Evolutionary conservation across 208 protist species (phyloP).

Genomic region (Trypanosoma melophagium): DNA sequence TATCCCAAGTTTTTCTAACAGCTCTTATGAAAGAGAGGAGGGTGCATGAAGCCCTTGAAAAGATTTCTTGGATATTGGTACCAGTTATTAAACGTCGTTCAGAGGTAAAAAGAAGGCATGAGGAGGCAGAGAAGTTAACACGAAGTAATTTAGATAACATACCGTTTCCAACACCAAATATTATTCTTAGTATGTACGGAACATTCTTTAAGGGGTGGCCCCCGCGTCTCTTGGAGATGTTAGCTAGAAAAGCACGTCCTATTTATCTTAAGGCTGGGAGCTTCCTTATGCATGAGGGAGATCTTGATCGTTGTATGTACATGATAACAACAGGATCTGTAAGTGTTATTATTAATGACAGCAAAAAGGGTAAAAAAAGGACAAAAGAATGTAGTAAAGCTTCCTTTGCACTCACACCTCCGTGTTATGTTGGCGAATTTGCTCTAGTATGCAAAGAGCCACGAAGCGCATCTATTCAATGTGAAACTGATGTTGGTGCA

Average conservation of each 20-base stretch:
- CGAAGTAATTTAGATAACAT: constrained; percentile 60
- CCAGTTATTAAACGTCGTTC: constrained; percentile 69
- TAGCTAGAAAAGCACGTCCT: constrained; percentile 62
- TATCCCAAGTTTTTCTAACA: constrained; percentile 84
- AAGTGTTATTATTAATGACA: constrained; percentile 70
- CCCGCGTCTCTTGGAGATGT: constrained; percentile 56
- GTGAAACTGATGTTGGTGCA: constrained; percentile 80
- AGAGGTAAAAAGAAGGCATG: constrained; percentile 35
- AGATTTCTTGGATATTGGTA: constrained; percentile 60
- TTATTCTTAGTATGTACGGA: constrained; percentile 83
- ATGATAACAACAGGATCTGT: constrained; percentile 80
- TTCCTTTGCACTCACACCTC: constrained; percentile 65
- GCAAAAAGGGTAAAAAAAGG: constrained; percentile 67
- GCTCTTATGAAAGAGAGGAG: constrained; percentile 76
- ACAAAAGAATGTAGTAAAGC: constrained; percentile 75
- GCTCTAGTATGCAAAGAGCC: constrained; percentile 88
- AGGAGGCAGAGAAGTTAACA: constrained; percentile 44
- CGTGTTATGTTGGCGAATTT: constrained; percentile 89
- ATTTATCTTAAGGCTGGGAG: constrained; percentile 54
- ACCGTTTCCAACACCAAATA: constrained; percentile 66
- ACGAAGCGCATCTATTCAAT: constrained; percentile 80
- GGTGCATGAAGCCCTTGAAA: constrained; percentile 69
- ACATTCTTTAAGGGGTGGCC: constrained; percentile 87
- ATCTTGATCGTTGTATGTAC: constrained; percentile 84
- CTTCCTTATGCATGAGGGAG: constrained; percentile 90